Evolutionary conservation across 1,284 basidiomycete species (phyloP), one percentile per base, ranked within the genome.

Genomic region (Ustilago nuda): DNA sequence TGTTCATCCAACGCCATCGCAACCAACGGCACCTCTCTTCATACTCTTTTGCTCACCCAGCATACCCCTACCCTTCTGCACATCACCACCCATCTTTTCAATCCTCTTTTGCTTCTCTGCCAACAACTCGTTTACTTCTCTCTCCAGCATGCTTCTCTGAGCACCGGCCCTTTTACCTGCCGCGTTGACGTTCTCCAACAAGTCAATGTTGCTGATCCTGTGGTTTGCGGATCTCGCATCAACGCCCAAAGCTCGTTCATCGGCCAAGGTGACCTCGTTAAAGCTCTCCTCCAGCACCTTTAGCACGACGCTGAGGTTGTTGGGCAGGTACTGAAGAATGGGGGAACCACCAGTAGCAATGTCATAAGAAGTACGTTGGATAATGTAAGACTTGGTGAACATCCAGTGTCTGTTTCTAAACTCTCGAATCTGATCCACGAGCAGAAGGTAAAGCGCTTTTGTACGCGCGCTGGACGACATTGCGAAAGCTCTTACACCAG

Each of bases 391-490:
- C 45, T 78, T 73, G 30, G 80, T 82, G 43, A 84, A 84, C 56
- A 71, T 69, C 83, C 83, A 84, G 73, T 84, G 83, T 6, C 84
- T 50, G 66, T 80, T 72, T 5, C 84, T 68, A 73, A 85, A 78
- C 55, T 85, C 84, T 15, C 84, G 64, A 11, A 80, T 67, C 57
- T 85, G 83, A 39, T 85, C 84, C 12, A 85, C 72, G 3, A 82
- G 52, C 48, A 84, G 56, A 15, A 85, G 62, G 65, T 85, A 85
- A 12, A 82, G 66, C 11, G 83, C 82, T 48, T 80, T 82, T 19
- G 63, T 45, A 3, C 72, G 23, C 0, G 75, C 39, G 37, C 60
- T 67, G 52, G 46, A 37, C 5, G 50, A 56, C 69, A 80, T 69
- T 19, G 80, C 78, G 55, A 83, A 82, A 4, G 41, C 36, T 0